Evolutionary conservation across 495 filamentous ascomycete genomes (phyloP), one percentile per base, ranked within the genome.

Genomic region (Aspergillus haitiensis): DNA sequence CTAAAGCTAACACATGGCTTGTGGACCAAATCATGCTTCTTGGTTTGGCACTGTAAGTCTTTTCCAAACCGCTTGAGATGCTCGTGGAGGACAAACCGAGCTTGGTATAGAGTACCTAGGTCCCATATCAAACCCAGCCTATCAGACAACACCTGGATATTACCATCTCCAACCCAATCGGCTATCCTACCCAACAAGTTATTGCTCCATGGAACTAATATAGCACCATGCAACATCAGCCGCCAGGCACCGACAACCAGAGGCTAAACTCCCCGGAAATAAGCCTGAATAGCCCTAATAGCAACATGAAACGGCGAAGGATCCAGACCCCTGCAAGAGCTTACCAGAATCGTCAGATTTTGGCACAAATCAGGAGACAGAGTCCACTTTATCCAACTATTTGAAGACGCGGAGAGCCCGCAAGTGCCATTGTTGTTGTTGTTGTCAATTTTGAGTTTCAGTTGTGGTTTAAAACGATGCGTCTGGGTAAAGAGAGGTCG

Each of bases 51-150:
- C n/a, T n/a, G n/a, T n/a, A n/a, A n/a, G n/a, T n/a, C n/a, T n/a
- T n/a, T n/a, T n/a, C n/a, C n/a, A n/a, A n/a, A n/a, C n/a, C n/a
- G n/a, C n/a, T n/a, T n/a, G n/a, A n/a, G n/a, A n/a, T n/a, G n/a
- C n/a, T n/a, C n/a, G n/a, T n/a, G n/a, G n/a, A n/a, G n/a, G n/a
- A n/a, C n/a, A n/a, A n/a, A n/a, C n/a, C n/a, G n/a, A n/a, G n/a
- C n/a, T n/a, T n/a, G n/a, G n/a, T n/a, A n/a, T n/a, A n/a, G n/a
- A n/a, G n/a, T n/a, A n/a, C n/a, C n/a, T n/a, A n/a, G n/a, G n/a
- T n/a, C n/a, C n/a, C n/a, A n/a, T n/a, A n/a, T n/a, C n/a, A n/a
- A 50, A 50, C 37, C 37, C 37, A 40, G 37, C 37, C 37, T 40
- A 40, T 40, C 37, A 40, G 2, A 40, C 37, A 40, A 40, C 13